Percentiles rank a stretch among this genome's conserved stretches.
Evolutionary conservation across 495 filamentous ascomycete species (phyloP).

Genomic region (Daldinia caldariorum): DNA sequence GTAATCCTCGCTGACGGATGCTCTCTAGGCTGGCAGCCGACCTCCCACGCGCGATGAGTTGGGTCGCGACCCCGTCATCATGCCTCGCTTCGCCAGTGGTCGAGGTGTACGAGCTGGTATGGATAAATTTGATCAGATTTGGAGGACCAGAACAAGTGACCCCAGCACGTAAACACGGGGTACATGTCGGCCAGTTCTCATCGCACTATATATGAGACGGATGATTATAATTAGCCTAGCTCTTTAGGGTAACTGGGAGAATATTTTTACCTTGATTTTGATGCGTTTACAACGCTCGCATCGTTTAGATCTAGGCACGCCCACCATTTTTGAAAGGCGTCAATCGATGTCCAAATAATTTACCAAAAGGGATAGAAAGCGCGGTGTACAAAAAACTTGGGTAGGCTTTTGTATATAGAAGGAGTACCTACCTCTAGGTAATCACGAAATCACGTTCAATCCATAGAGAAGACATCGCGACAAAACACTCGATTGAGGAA

Average conservation of each 20-base stretch:
- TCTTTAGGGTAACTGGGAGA: neutral
- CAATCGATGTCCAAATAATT: conserved; percentile 11
- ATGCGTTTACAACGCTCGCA: conserved; percentile 36
- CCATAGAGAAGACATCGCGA: neutral
- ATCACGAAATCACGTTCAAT: neutral
- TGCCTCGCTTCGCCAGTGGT: neutral
- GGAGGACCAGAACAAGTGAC: conserved; percentile 26
- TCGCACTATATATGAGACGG: conserved; percentile 18
- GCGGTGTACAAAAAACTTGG: conserved; percentile 7
- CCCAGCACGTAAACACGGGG: conserved; percentile 29
- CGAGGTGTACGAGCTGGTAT: conserved; percentile 8
- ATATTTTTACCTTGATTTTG: conserved; percentile 30
- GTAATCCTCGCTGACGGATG: conserved; percentile 18
- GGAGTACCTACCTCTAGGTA: neutral
- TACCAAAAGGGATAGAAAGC: conserved; percentile 18
- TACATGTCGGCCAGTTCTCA: conserved; percentile 39
- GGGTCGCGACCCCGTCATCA: neutral
- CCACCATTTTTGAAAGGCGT: conserved; percentile 23
- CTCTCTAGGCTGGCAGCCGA: conserved; percentile 12
- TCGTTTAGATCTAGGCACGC: conserved; percentile 33
- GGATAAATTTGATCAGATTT: conserved; percentile 32
- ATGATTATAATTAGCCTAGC: neutral
- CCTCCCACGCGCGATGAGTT: neutral
- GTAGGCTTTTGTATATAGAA: conserved; percentile 11
- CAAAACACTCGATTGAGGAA: conserved; percentile 18